Conservation (phyloP, 2,329 filamentous ascomycete genomes). For the Mycogone perniciosa region DNA sequence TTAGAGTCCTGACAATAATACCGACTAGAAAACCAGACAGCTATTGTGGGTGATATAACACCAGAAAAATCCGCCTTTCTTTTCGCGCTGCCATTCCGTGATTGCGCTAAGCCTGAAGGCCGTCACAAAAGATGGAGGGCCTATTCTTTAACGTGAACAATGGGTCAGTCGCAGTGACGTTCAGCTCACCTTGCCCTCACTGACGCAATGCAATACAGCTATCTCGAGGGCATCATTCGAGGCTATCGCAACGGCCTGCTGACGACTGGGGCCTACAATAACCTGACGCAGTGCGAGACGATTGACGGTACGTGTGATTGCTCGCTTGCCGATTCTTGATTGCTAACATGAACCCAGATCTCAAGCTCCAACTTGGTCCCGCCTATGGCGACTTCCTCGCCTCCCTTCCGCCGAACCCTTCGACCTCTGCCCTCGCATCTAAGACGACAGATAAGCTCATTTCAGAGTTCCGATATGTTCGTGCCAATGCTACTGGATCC, state of each 20-base stretch:
- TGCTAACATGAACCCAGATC: conserved; percentile 52
- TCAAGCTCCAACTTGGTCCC: conserved; percentile 94
- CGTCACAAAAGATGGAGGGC: conserved; percentile 63
- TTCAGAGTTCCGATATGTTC: conserved; percentile 92
- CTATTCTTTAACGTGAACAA: conserved; percentile 92
- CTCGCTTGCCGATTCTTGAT: not conserved
- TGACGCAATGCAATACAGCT: conserved; percentile 48
- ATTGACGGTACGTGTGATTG: conserved; percentile 67
- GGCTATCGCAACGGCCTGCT: conserved; percentile 94
- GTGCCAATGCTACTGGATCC: conserved; percentile 86
- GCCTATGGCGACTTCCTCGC: conserved; percentile 96
- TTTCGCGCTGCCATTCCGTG: not conserved
- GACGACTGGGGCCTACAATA: conserved; percentile 84
- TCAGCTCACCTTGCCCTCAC: not conserved
- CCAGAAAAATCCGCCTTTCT: not conserved
- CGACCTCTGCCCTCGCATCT: conserved; percentile 86
- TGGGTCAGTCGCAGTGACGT: conserved; percentile 54
- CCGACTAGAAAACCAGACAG: not conserved
- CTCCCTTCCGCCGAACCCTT: conserved; percentile 89
- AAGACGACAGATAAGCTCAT: conserved; percentile 98
- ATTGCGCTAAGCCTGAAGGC: not conserved
- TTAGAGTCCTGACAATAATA: not conserved
- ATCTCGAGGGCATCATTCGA: conserved; percentile 94
- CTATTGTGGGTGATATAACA: not conserved
- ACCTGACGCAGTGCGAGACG: conserved; percentile 94